These are phyloP conservation scores for Solanum arcanum DNA, from an alignment of 257 asterid genomes.

Conservation along the genomic window DNA sequence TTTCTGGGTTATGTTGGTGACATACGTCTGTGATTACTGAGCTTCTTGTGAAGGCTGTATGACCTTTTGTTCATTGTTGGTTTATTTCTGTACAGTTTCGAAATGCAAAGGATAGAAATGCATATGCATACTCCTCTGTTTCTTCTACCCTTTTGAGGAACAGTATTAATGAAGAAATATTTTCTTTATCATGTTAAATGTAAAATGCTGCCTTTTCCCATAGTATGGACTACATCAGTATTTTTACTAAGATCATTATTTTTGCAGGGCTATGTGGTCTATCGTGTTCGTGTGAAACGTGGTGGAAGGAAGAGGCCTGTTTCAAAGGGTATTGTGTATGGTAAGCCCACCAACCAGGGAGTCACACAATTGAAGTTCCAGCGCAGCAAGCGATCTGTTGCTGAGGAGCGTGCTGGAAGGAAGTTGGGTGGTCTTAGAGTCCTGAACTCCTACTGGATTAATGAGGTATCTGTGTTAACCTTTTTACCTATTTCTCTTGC, in stretches of 20 bases:
- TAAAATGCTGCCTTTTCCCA: not conserved
- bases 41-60: not conserved
- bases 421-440: not conserved
- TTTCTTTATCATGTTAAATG: no score
- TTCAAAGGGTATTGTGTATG: conserved; percentile 1
- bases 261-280: not conserved
- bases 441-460: not conserved
- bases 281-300: not conserved
- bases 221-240: not conserved
- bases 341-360: not conserved
- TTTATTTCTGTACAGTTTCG: not conserved
- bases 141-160: not conserved
- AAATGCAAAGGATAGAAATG: not conserved
- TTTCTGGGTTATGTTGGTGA: not conserved
- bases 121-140: not conserved
- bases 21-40: not conserved
- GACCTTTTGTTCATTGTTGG: not conserved
- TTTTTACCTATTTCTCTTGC: not conserved
- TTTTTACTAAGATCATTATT: not conserved
- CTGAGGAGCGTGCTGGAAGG: conserved; percentile 1
- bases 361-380: not conserved
- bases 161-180: not conserved
- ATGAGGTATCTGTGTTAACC: not conserved
- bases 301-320: not conserved
- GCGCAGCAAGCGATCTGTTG: conserved; percentile 1